A percentile compares a stretch with the other conserved stretches of the same genome.
Evolutionary conservation across 1,284 basidiomycete species (phyloP).

Genomic region (Termitomyces sp.): DNA sequence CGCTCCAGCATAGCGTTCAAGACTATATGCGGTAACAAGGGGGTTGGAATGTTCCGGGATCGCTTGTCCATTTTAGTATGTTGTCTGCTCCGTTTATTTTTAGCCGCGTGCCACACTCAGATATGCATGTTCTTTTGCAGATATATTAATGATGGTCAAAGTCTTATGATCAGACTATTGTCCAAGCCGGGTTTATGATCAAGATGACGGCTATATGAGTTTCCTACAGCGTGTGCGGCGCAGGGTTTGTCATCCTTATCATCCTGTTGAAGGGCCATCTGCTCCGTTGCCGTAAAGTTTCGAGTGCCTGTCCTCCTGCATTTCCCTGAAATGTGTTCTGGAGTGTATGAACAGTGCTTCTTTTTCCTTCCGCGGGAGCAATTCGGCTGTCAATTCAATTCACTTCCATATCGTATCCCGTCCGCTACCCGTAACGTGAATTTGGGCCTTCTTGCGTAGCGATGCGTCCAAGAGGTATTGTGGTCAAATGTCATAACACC

Average conservation of each 20-base stretch:
- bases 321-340: slow-evolving; percentile 1
- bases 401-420: not conserved
- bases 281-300: not conserved
- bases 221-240: slow-evolving; percentile 3
- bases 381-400: not conserved
- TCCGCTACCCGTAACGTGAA: not conserved
- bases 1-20: not conserved
- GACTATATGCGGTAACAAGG: slow-evolving; percentile 4
- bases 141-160: slow-evolving; percentile 2
- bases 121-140: not conserved
- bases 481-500: not conserved
- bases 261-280: slow-evolving; percentile 1
- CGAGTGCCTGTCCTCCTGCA: not conserved
- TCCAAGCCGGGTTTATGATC: slow-evolving; percentile 2
- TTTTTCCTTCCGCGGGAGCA: slow-evolving; percentile 7
- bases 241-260: slow-evolving; percentile 5
- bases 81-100: not conserved
- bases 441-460: slow-evolving; percentile 1
- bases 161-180: slow-evolving; percentile 11
- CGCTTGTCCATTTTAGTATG: not conserved
- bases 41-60: not conserved
- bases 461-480: not conserved
- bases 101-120: slow-evolving; percentile 8
- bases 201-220: slow-evolving; percentile 4
- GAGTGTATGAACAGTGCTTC: slow-evolving; percentile 8